Base-by-base conservation (phyloP, 2,329 filamentous ascomycete genomes). In the Apiospora koreana region DNA sequence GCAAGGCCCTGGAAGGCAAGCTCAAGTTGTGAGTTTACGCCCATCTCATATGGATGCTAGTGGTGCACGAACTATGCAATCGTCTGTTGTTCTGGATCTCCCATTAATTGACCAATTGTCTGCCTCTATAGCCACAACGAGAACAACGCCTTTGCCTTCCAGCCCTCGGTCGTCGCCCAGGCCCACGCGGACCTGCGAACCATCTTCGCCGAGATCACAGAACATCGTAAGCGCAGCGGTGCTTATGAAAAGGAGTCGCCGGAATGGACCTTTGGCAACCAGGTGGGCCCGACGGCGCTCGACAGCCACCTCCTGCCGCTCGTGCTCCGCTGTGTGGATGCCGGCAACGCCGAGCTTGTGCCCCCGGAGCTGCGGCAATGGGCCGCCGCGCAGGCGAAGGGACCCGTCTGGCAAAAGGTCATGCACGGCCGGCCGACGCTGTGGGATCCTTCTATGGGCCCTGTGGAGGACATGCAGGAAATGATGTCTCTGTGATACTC, bases 391-490 rank as follows among this genome's bases (percentile, higher is more conserved):
- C 23, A 48, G 38, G 62, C 64, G 25, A 58, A 28, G 23, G 35
- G 69, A 3, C 70, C 70, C 2, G n/a, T 58, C 7, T 74, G 72
- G 73, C 46, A 68, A 7, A 65, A 48, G 67, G 70, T 70, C 16
- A 72, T 69, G 66, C 72, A 71, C 31, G 73, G 72, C 14, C 68
- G 70, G 68, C 67, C 69, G 50, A 74, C 73, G 54, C 62, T 42
- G 35, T 74, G 68, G 68, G 58, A 73, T 35, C 28, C 68, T 18
- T 71, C 70, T 1, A 71, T 71, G 70, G 70, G 70, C 3, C 70
- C 70, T 9, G 68, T 71, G 8, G 68, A 31, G 35, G 70, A 70
- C 21, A 71, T 71, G 70, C n/a, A 68, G 46, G 67, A 70, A 18
- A 70, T 72, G 45, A 70, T 70, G 69, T 48, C 42, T 2, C 31